Evolutionary conservation across 441 rosid genomes (phyloP).

Genomic region (Brassica hybrid): DNA sequence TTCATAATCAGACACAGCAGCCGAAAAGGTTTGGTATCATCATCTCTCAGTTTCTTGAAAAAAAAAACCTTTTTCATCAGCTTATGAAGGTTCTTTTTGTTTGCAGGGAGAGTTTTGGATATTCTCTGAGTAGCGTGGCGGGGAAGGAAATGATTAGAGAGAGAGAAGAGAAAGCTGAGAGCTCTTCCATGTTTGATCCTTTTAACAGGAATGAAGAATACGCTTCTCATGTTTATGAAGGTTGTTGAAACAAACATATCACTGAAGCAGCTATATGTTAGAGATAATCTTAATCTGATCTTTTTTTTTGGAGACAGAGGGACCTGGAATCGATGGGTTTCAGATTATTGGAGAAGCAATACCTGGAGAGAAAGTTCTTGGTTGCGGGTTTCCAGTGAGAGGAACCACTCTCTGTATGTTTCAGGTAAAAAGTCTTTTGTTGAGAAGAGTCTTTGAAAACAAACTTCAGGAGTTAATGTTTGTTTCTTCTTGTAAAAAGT

Average conservation of each 20-base stretch:
- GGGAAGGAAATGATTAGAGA: conserved; percentile 43
- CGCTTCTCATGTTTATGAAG: conserved; percentile 42
- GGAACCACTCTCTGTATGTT: conserved; percentile 98
- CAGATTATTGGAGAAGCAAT: conserved; percentile 91
- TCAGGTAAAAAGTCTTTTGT: conserved; percentile 60
- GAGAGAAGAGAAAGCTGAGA: conserved; percentile 41
- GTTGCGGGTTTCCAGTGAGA: conserved; percentile 89
- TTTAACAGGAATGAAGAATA: conserved; percentile 37
- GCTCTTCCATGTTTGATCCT: conserved; percentile 42
- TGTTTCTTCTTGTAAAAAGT: conserved; percentile 48
- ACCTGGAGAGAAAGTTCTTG: conserved; percentile 94
- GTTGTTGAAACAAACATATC: conserved; percentile 2
- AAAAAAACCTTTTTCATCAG: not conserved
- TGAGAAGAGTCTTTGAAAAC: conserved; percentile 4
- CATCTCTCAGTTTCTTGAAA: conserved; percentile 3
- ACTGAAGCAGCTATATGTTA: conserved; percentile 13
- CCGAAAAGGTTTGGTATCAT: conserved; percentile 33
- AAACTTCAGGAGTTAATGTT: conserved; percentile 7
- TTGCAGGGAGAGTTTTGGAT: conserved; percentile 41
- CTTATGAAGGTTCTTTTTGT: not conserved
- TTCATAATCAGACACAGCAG: conserved; percentile 41
- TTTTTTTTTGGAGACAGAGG: conserved; percentile 52
- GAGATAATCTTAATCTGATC: conserved; percentile 41
- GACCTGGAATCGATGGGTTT: conserved; percentile 93
- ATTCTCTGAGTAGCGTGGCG: conserved; percentile 36